phyloP scores from a whole-genome alignment of 805 yeast genomes.

The Komagataella kurtzmanii region DNA sequence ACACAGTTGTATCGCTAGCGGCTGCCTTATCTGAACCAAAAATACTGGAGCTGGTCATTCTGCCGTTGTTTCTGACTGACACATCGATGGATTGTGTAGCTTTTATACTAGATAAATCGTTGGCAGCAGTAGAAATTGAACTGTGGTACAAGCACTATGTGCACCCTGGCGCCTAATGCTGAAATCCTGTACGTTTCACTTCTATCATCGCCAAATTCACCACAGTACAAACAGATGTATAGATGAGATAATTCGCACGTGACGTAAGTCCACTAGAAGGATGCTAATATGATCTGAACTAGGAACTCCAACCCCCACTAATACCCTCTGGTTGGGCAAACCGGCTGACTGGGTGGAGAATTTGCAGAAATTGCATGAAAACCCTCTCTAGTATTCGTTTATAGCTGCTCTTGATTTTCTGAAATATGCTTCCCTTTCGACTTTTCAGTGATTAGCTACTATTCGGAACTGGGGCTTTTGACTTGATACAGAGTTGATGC shows the following conservation, averaged over 20 bases:
- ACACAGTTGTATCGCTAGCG: background rate
- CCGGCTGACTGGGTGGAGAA: too few species aligned
- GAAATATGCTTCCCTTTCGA: background rate
- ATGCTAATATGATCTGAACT: background rate
- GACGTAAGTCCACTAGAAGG: background rate
- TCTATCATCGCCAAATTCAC: background rate
- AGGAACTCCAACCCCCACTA: too few species aligned
- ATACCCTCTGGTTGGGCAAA: too few species aligned
- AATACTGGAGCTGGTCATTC: background rate
- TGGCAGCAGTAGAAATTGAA: background rate
- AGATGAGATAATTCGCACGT: background rate
- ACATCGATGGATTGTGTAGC: background rate
- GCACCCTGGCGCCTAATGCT: background rate
- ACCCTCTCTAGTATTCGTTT: too few species aligned
- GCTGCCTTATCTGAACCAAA: background rate
- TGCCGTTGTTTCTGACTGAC: background rate
- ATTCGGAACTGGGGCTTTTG: background rate
- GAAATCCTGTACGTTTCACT: background rate
- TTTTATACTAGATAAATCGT: background rate
- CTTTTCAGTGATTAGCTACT: too few species aligned
- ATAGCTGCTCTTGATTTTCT: too few species aligned
- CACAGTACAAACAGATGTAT: background rate
- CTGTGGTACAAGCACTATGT: background rate
- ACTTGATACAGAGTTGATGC: background rate
- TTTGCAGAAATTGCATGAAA: background rate